phyloP scores from a whole-genome alignment of 2,329 filamentous ascomycete species.

The Passalora sequoiae region DNA sequence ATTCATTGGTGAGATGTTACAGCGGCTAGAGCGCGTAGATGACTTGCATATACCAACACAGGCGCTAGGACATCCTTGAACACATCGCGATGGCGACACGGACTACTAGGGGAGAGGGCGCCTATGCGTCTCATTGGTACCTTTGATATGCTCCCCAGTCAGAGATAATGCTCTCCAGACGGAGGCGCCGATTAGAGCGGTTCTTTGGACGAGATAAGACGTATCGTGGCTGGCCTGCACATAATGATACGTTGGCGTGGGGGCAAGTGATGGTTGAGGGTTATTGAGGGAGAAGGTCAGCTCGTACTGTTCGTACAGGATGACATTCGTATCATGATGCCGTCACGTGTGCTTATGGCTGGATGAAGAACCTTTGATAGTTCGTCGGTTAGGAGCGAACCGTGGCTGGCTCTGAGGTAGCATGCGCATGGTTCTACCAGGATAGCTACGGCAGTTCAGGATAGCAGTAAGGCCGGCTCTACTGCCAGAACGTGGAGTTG shows the following conservation, averaged over 20 bases:
- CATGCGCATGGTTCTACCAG: neutral
- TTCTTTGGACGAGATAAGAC: neutral
- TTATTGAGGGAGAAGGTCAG: neutral
- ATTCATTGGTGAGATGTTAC: neutral
- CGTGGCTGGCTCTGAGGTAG: neutral
- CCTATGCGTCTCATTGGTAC: neutral
- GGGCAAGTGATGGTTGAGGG: neutral
- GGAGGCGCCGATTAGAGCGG: neutral
- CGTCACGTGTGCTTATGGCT: neutral
- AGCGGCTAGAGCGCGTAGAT: neutral
- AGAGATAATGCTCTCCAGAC: neutral
- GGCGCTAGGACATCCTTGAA: neutral
- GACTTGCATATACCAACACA: neutral
- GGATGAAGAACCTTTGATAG: neutral
- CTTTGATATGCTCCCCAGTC: conserved; percentile 1
- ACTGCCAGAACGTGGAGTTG: neutral
- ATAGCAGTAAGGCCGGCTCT: conserved; percentile 1
- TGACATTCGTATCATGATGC: neutral
- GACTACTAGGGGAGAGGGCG: neutral
- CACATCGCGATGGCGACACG: neutral
- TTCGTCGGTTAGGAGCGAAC: neutral
- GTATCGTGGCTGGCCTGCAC: neutral
- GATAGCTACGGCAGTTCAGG: conserved; percentile 2
- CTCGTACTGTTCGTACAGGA: neutral
- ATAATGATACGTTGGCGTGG: no score